phyloP scores from a whole-genome alignment of 1,284 basidiomycete species.

The Ceratobasidium sp. region DNA sequence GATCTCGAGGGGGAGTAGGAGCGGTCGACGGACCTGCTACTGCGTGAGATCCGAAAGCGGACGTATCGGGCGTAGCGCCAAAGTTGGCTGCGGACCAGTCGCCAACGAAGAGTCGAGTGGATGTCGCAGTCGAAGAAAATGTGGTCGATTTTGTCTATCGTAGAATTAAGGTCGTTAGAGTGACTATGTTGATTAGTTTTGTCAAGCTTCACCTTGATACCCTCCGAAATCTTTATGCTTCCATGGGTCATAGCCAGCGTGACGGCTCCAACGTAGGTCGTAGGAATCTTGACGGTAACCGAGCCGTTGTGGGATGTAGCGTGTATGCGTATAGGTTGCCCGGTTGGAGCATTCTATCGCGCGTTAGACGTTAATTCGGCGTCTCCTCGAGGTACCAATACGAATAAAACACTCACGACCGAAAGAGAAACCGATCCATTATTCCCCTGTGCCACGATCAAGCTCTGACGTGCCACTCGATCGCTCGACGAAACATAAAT shows the following conservation, averaged over 20 bases:
- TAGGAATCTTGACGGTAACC: constrained; percentile 12
- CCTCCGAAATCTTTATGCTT: constrained; percentile 17
- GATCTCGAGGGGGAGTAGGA: neutral
- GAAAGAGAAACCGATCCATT: constrained; percentile 15
- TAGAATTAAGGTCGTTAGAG: neutral
- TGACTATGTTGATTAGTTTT: too few relatives aligned
- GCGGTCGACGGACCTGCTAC: neutral
- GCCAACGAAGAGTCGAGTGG: constrained; percentile 23
- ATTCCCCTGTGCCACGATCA: constrained; percentile 8
- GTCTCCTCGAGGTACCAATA: neutral
- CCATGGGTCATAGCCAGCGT: constrained; percentile 14
- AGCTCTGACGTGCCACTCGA: constrained; percentile 8
- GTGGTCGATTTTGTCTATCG: constrained; percentile 11
- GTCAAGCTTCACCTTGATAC: constrained; percentile 13
- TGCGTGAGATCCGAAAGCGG: constrained; percentile 3
- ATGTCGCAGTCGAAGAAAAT: constrained; percentile 14
- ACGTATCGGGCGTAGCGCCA: constrained; percentile 2
- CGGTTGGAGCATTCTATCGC: constrained; percentile 10
- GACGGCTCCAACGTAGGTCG: constrained; percentile 21
- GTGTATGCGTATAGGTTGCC: constrained; percentile 22
- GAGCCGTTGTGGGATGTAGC: constrained; percentile 13
- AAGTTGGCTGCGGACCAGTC: constrained; percentile 17
- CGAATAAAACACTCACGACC: neutral
- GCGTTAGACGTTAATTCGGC: too few relatives aligned
- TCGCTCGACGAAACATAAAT: constrained; percentile 33